Conservation (phyloP, 2,329 filamentous ascomycete genomes). For the Pseudogymnoascus sp. region DNA sequence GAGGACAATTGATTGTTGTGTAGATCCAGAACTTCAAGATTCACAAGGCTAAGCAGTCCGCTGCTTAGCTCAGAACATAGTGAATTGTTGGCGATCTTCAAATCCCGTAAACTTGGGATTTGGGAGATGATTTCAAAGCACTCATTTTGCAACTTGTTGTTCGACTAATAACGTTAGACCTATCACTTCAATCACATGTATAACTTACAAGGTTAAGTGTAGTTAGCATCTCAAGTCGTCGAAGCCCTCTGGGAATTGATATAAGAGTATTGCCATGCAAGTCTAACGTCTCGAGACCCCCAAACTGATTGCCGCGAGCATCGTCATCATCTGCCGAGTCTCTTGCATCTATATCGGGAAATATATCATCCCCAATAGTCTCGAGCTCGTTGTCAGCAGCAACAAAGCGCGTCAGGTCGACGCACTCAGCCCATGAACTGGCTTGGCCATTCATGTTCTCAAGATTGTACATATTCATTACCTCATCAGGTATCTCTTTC, state of each 20-base stretch:
- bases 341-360: conserved; percentile 61
- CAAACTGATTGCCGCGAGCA: conserved; percentile 66
- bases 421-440: conserved; percentile 80
- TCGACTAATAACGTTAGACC: conserved; percentile 46
- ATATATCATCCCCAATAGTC: conserved; percentile 61
- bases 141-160: conserved; percentile 69
- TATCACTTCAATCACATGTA: neutral
- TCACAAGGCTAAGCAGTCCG: conserved; percentile 53
- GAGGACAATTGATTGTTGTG: conserved; percentile 69
- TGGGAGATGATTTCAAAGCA: conserved; percentile 66
- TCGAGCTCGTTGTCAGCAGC: conserved; percentile 87
- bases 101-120: conserved; percentile 62
- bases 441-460: conserved; percentile 55
- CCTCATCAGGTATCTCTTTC: conserved; percentile 69
- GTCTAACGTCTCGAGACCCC: conserved; percentile 70
- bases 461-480: conserved; percentile 84
- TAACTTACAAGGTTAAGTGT: conserved; percentile 67
- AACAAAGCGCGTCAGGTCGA: conserved; percentile 76
- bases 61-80: conserved; percentile 60
- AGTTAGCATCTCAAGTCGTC: conserved; percentile 64
- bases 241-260: conserved; percentile 65
- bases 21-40: conserved; percentile 73
- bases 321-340: conserved; percentile 57
- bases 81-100: conserved; percentile 73
- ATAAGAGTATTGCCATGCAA: conserved; percentile 76